phyloP scores from a whole-genome alignment of 768 basidiomycete species.

The Piloderma croceum region DNA sequence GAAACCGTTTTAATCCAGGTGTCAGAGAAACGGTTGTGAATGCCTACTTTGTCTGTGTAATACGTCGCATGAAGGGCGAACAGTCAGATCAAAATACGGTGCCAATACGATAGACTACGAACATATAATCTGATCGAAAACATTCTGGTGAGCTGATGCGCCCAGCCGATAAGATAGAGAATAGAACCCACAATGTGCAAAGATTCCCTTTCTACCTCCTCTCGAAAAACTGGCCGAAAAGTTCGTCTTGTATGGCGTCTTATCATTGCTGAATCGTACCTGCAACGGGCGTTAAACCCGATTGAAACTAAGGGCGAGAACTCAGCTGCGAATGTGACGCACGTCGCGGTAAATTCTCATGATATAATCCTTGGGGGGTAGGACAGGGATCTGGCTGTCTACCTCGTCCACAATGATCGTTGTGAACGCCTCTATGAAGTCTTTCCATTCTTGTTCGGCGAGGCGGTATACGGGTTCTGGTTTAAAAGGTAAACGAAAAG shows the following conservation, averaged over 20 bases:
- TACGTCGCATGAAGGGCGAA: neutral
- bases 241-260: conserved; percentile 88
- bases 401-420: conserved; percentile 59
- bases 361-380: conserved; percentile 88
- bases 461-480: conserved; percentile 26
- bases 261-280: conserved; percentile 89
- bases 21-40: conserved; percentile 5
- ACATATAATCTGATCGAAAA: conserved; percentile 57
- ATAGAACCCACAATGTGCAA: conserved; percentile 67
- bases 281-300: conserved; percentile 21
- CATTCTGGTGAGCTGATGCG: conserved; percentile 1
- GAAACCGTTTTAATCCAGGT: neutral
- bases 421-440: conserved; percentile 71
- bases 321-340: conserved; percentile 14
- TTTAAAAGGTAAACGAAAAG: neutral
- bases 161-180: neutral
- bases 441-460: conserved; percentile 87
- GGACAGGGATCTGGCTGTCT: conserved; percentile 78
- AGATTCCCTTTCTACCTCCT: conserved; percentile 85
- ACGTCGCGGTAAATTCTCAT: conserved; percentile 94
- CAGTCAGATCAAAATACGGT: conserved; percentile 1
- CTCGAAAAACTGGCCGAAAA: conserved; percentile 84
- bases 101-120: conserved; percentile 15
- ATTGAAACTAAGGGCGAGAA: neutral
- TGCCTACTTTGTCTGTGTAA: conserved; percentile 23